Base-by-base conservation (phyloP, 495 filamentous ascomycete species). In the Hyaloscypha variabilis region DNA sequence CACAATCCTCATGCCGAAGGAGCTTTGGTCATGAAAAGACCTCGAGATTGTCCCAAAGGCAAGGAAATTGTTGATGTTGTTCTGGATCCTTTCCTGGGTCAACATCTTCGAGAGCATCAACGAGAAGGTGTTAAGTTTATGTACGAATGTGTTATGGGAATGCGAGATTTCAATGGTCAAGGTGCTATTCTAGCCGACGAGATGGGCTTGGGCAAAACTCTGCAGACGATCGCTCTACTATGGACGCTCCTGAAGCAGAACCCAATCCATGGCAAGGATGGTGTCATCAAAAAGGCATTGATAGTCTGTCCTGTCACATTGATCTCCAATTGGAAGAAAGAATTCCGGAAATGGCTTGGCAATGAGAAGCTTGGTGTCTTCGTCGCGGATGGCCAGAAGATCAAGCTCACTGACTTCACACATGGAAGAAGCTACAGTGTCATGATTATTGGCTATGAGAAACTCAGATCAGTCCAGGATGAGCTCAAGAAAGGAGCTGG, bases 371-470 rank as follows among this genome's bases (percentile, higher is more conserved):
- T 94, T 60, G 91, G 91, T 6, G 89, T 93, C 10, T 89, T 93
- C 69, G 85, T 91, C 31, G 84, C 84, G 21, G 88, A 89, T 69
- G 87, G 87, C 34, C 86, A 88, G 64, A 83, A 85, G 67, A 83
- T 73, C 25, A 81, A 85, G 50, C 72, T 91, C 39, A 89, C 85
- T 0, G 89, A 93, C 72, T 94, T 93, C 67, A 94, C 91, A 0
- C 86, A 79, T 74, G 90, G 91, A n/a, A 87, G 82, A 67, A 81
- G 80, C 23, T 94, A 94, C 67, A 90, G 77, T 67, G 78, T 94
- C 49, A 91, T 92, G 91, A 91, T 94, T 63, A 86, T 94, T 56
- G 91, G 91, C 0, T 94, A 94, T 71, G 91, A 94, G 74, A 92
- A 90, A 72, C 78, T 92, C 29, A 80, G 90, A 58, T 85, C 79